phyloP scores from a whole-genome alignment of 2,329 filamentous ascomycete genomes.

The Laburnicola sp. region DNA sequence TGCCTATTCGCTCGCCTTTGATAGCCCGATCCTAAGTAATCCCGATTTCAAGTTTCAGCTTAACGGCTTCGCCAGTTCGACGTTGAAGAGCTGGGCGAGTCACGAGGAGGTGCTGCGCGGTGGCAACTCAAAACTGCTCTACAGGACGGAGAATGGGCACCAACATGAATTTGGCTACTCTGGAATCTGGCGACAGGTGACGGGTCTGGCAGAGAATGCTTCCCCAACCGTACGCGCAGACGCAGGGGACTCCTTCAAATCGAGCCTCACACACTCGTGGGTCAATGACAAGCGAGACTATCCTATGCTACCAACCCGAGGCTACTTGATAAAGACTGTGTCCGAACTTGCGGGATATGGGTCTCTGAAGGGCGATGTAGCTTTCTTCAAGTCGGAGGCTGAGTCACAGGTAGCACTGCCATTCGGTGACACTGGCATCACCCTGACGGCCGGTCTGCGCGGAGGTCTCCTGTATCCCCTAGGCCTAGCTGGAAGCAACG shows the following conservation, averaged over 20 bases:
- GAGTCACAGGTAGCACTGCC: conserved; percentile 78
- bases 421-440: conserved; percentile 75
- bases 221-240: conserved; percentile 81
- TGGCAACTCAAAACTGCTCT: conserved; percentile 74
- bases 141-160: conserved; percentile 66
- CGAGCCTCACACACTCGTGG: conserved; percentile 79
- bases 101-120: conserved; percentile 89
- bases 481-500: conserved; percentile 59
- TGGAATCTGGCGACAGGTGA: conserved; percentile 85
- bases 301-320: conserved; percentile 78
- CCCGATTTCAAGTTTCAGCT: conserved; percentile 78
- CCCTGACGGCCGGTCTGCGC: conserved; percentile 78
- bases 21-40: conserved; percentile 80
- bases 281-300: conserved; percentile 80
- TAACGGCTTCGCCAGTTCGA: conserved; percentile 80
- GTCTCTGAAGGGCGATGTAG: conserved; percentile 80
- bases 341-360: conserved; percentile 88
- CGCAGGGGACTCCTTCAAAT: conserved; percentile 90
- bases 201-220: conserved; percentile 72
- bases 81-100: conserved; percentile 88
- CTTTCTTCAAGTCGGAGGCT: conserved; percentile 90
- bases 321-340: conserved; percentile 76
- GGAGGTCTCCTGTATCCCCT: conserved; percentile 84
- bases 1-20: conserved; percentile 84
- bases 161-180: conserved; percentile 80